phyloP scores from a whole-genome alignment of 805 yeast genomes.

The Dipodascus geniculatus region DNA sequence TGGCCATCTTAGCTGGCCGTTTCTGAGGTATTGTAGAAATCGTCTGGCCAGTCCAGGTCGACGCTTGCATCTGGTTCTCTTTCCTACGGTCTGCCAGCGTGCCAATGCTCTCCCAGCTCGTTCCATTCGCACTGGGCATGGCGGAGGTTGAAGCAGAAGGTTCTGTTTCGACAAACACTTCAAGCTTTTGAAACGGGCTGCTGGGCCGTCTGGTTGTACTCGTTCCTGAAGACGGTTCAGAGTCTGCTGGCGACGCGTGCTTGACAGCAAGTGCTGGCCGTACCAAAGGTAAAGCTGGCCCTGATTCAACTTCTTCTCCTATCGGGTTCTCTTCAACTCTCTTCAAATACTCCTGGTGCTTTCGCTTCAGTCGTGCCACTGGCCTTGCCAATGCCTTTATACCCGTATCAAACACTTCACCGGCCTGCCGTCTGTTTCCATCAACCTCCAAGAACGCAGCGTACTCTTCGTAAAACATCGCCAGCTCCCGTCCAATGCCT shows the following conservation, averaged over 20 bases:
- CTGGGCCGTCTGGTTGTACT: slow-evolving; percentile 8
- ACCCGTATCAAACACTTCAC: slow-evolving; percentile 47
- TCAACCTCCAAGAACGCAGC: slow-evolving; percentile 48
- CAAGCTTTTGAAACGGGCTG: slow-evolving; percentile 23
- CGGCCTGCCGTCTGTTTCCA: slow-evolving; percentile 41
- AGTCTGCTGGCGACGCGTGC: slow-evolving; percentile 2
- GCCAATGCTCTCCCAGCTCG: slow-evolving; percentile 36
- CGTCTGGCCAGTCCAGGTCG: slow-evolving; percentile 53
- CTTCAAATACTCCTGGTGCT: slow-evolving; percentile 34
- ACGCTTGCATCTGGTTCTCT: slow-evolving; percentile 48
- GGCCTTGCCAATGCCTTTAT: slow-evolving; percentile 59
- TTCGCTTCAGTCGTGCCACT: slow-evolving; percentile 30
- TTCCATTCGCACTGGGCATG: slow-evolving; percentile 10
- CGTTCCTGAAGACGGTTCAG: background rate
- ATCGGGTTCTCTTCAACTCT: slow-evolving; percentile 26
- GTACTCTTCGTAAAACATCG: slow-evolving; percentile 70
- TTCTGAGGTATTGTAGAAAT: slow-evolving; percentile 10
- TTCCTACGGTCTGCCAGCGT: slow-evolving; percentile 40
- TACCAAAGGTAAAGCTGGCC: slow-evolving; percentile 26
- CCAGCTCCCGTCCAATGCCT: slow-evolving; percentile 54
- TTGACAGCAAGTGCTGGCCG: slow-evolving; percentile 30
- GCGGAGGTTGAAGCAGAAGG: slow-evolving; percentile 11
- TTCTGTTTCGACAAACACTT: slow-evolving; percentile 31
- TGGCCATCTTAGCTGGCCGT: background rate
- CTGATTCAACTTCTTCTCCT: slow-evolving; percentile 22